Evolutionary conservation across 2,329 filamentous ascomycete genomes (phyloP), one percentile per base, ranked within the genome.

Genomic region (Bipolaris zeicola): DNA sequence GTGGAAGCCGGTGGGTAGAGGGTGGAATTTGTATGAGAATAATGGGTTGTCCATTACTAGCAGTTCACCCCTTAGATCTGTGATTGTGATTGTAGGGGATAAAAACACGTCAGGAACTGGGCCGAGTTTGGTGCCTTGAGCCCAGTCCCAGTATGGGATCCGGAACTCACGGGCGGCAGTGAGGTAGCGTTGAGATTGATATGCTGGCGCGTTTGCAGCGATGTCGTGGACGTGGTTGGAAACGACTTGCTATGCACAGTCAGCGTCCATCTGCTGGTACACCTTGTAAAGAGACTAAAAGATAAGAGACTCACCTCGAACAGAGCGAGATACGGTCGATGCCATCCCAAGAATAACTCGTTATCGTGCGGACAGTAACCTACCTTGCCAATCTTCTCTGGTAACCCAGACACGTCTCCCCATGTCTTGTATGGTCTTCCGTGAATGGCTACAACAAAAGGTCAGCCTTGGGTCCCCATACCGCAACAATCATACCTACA

Each of bases 281-380:
- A 8, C 7, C 1, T 1, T 22, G 18, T 18, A 2, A n/a, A 22
- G 1, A 26, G 7, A 13, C 0, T 10, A 6, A 3, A 22, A 28
- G 0, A 10, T 4, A 14, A 11, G 3, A 6, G 18, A 46, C 69
- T 46, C 64, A 84, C 83, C 77, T 89, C 82, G 60, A 80, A 87
- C 1, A 89, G 76, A 1, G 84, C 80, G 37, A 96, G 78, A 73
- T 95, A 96, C 0, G 91, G 89, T 20, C 92, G 84, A 79, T 96
- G 92, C 92, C 92, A 96, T 28, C 86, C 84, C n/a, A 89, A 83
- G 71, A 96, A 95, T 13, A 96, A 77, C 33, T 89, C 85, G 3
- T 90, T 92, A 24, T 82, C 84, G 73, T 96, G 92, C 5, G 86
- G 85, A 71, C 92, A 96, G 69, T 93, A 96, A 22, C 91, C 90